Evolutionary conservation across 1,139 yeast species (phyloP).

Genomic region (Lodderomyces oxycetoniae): DNA sequence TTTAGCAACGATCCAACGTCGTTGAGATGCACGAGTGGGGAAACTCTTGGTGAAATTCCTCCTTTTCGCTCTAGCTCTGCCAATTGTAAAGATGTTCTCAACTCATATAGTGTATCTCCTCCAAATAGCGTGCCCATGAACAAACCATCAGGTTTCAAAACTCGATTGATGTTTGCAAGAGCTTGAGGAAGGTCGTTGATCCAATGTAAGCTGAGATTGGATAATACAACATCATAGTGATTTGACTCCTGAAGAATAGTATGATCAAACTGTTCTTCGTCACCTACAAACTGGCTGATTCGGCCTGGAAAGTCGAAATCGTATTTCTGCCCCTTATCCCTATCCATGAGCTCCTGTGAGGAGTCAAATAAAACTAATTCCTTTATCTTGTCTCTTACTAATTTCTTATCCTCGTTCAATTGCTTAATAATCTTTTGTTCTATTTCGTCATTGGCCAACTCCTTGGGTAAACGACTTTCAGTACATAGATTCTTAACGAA

Average conservation of each 20-base stretch:
- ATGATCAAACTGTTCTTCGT: constrained; percentile 59
- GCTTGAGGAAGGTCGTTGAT: constrained; percentile 73
- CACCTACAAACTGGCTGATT: constrained; percentile 49
- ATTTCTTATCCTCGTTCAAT: constrained; percentile 48
- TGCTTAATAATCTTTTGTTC: constrained; percentile 30
- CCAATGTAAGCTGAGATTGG: constrained; percentile 80
- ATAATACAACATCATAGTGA: constrained; percentile 66
- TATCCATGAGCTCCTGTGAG: constrained; percentile 45
- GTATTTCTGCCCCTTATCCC: constrained; percentile 37
- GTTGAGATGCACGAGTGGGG: constrained; percentile 74
- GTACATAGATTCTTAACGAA: constrained; percentile 37
- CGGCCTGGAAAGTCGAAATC: constrained; percentile 41
- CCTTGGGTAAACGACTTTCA: constrained; percentile 25
- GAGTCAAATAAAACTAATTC: constrained; percentile 68
- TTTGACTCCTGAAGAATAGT: constrained; percentile 34
- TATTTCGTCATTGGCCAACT: constrained; percentile 21
- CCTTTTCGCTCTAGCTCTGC: constrained; percentile 80
- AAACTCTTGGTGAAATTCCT: constrained; percentile 74
- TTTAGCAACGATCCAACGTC: constrained; percentile 73
- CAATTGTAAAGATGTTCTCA: constrained; percentile 72
- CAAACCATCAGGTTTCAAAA: constrained; percentile 76
- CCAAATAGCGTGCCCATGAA: constrained; percentile 82
- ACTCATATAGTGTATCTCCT: constrained; percentile 77
- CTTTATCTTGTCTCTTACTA: constrained; percentile 49
- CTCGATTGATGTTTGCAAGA: constrained; percentile 51